Base-by-base conservation (phyloP, 1,284 basidiomycete genomes). In the Porodaedalea pini region DNA sequence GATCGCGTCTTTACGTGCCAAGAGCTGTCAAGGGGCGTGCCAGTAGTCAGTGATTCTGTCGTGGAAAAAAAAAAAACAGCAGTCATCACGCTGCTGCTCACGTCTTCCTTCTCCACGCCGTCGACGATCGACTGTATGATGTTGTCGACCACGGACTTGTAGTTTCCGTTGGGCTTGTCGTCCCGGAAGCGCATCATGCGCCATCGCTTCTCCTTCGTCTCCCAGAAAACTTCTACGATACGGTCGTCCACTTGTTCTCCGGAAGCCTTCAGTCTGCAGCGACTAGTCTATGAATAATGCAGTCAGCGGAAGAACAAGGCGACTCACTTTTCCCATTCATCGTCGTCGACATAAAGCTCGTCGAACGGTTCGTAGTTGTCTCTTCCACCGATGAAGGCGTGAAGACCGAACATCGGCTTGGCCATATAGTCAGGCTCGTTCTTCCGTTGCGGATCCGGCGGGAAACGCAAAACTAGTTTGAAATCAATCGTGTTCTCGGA, bases 401-500 rank as follows among this genome's bases (percentile, higher is more conserved):
- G 76, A 15, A 99, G 77, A 54, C 89, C 73, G 70, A 98, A 98
- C 2, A 90, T 71, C 0, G 97, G 97, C 71, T 95, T 98, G 7
- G 86, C 86, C 54, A 75, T 77, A 61, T 87, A 89, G 67, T 99
- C 94, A 0, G 92, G 90, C 65, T 85, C 72, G 5, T 71, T 65
- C 0, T 81, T 78, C 58, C 85, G 71, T 29, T 75, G 72, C 6
- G 68, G 70, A 27, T 73, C 70, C 2, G 93, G 85, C 1, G 96
- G 94, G 70, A 99, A 99, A 36, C 92, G 85, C 17, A 99, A 78
- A 53, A 95, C 81, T 11, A 99, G 85, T 69, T 93, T 93, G 77
- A 99, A 99, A 72, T 99, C 97, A 67, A 99, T 90, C 2, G 94
- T 94, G 71, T 99, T 99, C 68, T 99, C 97, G 2, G 89, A 91